Evolutionary conservation across 768 basidiomycete species (phyloP).

Genomic region (Tricholoma matsutake): DNA sequence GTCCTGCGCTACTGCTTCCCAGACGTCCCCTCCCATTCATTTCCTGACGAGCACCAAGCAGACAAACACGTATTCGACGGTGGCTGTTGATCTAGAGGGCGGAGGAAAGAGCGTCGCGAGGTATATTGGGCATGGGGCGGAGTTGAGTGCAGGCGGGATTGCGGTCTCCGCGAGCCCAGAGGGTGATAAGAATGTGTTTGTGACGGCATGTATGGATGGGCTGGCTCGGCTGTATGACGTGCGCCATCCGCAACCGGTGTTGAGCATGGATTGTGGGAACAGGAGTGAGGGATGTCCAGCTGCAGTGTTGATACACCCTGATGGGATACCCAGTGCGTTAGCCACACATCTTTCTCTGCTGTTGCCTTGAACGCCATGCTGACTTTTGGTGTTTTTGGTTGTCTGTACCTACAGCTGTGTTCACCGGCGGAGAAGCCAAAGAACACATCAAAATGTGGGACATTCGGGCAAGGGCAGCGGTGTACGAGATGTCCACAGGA

Average conservation of each 20-base stretch:
- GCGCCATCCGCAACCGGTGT: constrained; percentile 31
- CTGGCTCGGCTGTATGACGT: constrained; percentile 37
- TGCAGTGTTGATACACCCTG: constrained; percentile 31
- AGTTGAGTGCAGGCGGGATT: constrained; percentile 19
- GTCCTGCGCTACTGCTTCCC: constrained; percentile 24
- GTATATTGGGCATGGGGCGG: constrained; percentile 38
- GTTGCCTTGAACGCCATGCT: not conserved
- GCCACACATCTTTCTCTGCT: not conserved
- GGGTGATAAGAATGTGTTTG: constrained; percentile 33
- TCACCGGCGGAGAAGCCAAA: constrained; percentile 25
- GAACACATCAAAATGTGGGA: constrained; percentile 44
- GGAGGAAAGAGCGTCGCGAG: not conserved
- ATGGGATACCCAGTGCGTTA: constrained; percentile 34
- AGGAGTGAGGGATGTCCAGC: constrained; percentile 17
- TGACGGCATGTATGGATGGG: constrained; percentile 36
- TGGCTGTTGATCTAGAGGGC: constrained; percentile 7
- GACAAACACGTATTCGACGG: not conserved
- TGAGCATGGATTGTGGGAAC: constrained; percentile 26
- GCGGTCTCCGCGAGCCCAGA: not conserved
- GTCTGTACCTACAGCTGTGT: constrained; percentile 18
- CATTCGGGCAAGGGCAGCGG: constrained; percentile 28
- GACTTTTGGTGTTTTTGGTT: not conserved
- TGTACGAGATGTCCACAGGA: constrained; percentile 44
- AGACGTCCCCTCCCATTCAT: constrained; percentile 11
- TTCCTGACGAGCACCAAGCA: constrained; percentile 2